These are phyloP conservation scores for Roridomyces roridus DNA, from an alignment of 768 basidiomycete species.

Conservation along the genomic window DNA sequence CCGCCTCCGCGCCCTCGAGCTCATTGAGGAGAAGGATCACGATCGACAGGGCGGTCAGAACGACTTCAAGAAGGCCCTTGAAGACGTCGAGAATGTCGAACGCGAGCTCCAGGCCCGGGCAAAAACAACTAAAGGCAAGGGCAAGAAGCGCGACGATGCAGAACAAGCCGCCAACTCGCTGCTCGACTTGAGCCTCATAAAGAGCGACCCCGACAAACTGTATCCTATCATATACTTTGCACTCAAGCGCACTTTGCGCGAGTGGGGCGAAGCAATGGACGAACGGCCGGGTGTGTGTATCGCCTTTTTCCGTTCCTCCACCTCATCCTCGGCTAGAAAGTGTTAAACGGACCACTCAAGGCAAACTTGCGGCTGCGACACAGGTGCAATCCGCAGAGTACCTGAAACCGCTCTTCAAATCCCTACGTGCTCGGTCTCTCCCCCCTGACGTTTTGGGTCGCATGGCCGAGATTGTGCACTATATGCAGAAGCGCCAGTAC, in stretches of 20 bases:
- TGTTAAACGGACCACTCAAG: conserved; percentile 87
- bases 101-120: conserved; percentile 40
- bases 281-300: conserved; percentile 81
- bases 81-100: conserved; percentile 85
- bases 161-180: conserved; percentile 60
- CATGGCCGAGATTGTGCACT: conserved; percentile 92
- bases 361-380: conserved; percentile 93
- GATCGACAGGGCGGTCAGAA: conserved; percentile 88
- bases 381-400: conserved; percentile 97
- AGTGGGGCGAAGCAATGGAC: conserved; percentile 97
- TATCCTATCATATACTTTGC: conserved; percentile 98
- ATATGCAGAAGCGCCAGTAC: conserved; percentile 97
- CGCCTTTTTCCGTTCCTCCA: not conserved
- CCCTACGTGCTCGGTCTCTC: conserved; percentile 84
- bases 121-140: conserved; percentile 62
- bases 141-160: conserved; percentile 70
- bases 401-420: conserved; percentile 95
- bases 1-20: conserved; percentile 89
- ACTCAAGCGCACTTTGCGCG: conserved; percentile 88
- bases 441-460: conserved; percentile 84
- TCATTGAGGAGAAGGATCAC: conserved; percentile 90
- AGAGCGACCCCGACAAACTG: conserved; percentile 91
- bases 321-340: conserved; percentile 56
- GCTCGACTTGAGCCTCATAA: conserved; percentile 82
- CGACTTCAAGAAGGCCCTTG: conserved; percentile 90